Conservation (phyloP, 768 basidiomycete genomes). For the Lactifluus echinatus region DNA sequence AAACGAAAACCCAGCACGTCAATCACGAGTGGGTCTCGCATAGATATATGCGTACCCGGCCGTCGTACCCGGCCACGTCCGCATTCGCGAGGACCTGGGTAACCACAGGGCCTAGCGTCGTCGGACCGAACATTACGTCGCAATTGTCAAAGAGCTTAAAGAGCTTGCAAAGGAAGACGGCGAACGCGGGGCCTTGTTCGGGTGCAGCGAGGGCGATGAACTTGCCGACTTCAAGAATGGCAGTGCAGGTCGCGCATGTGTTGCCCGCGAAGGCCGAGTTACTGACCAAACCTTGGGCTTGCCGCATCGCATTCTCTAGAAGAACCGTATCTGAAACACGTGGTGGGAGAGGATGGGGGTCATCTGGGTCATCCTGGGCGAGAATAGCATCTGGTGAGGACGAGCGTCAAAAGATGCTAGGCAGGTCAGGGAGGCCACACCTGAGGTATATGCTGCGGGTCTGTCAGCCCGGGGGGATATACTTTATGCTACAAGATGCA, state of each 20-base stretch:
- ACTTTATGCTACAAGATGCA: conserved; percentile 37
- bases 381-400: neutral
- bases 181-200: conserved; percentile 46
- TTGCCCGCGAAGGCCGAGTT: conserved; percentile 47
- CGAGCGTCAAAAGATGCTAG: neutral
- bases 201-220: conserved; percentile 59
- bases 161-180: conserved; percentile 50
- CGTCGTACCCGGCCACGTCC: conserved; percentile 64
- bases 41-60: conserved; percentile 39
- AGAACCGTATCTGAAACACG: conserved; percentile 39
- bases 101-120: conserved; percentile 47
- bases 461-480: conserved; percentile 55
- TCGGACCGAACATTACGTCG: conserved; percentile 37
- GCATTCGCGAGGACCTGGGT: conserved; percentile 68
- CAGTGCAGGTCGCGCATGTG: conserved; percentile 52
- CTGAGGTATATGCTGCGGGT: conserved; percentile 50
- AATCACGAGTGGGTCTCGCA: neutral
- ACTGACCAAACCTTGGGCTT: conserved; percentile 45
- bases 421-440: conserved; percentile 22
- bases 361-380: conserved; percentile 42
- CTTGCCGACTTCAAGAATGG: conserved; percentile 53
- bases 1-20: neutral
- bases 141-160: conserved; percentile 45
- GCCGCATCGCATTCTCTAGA: conserved; percentile 43
- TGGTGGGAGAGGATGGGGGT: conserved; percentile 61